Percentiles rank a stretch among this genome's conserved stretches.
phyloP scores from a whole-genome alignment of 1,284 basidiomycete genomes.

The Tilletiopsis washingtonensis region DNA sequence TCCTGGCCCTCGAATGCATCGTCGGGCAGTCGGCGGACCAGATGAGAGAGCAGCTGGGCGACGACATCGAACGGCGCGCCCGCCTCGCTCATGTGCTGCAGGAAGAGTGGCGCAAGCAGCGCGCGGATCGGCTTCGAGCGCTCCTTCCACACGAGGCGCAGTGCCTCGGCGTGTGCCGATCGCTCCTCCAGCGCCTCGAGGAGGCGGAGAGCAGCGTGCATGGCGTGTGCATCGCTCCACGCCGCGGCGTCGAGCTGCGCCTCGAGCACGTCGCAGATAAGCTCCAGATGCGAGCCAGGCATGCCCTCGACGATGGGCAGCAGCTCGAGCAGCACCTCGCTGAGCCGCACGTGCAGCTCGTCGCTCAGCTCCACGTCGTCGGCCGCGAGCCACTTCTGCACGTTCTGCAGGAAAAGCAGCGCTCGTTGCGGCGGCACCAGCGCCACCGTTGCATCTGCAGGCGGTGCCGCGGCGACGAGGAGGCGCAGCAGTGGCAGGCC shows the following conservation, averaged over 20 bases:
- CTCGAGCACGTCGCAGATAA: conserved; percentile 82
- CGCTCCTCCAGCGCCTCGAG: conserved; percentile 66
- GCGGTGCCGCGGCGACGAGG: conserved; percentile 69
- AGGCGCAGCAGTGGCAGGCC: conserved; percentile 65
- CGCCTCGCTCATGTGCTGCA: conserved; percentile 22
- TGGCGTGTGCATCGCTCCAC: conserved; percentile 61
- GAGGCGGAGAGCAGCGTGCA: conserved; percentile 64
- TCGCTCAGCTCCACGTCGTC: conserved; percentile 60
- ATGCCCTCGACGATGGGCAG: conserved; percentile 83
- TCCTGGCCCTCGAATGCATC: conserved; percentile 14
- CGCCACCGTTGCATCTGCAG: conserved; percentile 70
- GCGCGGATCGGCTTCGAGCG: conserved; percentile 56
- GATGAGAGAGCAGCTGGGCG: conserved; percentile 23
- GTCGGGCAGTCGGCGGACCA: conserved; percentile 21
- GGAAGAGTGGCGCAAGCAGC: conserved; percentile 58
- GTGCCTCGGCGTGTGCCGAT: conserved; percentile 62
- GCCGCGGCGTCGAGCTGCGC: conserved; percentile 70
- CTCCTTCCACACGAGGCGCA: conserved; percentile 63
- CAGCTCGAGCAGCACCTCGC: conserved; percentile 65
- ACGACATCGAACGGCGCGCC: neutral
- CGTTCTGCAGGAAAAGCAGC: conserved; percentile 78
- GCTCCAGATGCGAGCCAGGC: conserved; percentile 80
- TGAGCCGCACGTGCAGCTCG: conserved; percentile 68
- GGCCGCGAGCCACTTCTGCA: conserved; percentile 72
- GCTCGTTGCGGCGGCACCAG: conserved; percentile 71